Conservation (phyloP, 139 green algal species). For the Edaphochlamys debaryana region DNA sequence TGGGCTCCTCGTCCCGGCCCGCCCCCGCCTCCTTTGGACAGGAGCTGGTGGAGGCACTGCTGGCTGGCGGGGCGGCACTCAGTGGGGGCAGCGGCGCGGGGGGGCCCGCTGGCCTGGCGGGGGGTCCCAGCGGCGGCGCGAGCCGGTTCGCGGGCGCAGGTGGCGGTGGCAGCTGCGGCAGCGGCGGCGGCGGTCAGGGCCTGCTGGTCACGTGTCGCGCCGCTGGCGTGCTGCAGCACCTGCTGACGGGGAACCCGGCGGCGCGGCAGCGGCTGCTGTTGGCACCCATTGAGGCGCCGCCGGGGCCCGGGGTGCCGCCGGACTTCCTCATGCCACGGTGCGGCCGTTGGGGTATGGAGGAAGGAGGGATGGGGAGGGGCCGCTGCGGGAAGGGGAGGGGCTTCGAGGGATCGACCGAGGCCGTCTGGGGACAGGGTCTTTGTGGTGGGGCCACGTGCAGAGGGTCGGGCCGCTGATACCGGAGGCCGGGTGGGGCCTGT, state of each 20-base stretch:
- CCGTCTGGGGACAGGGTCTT: too few species aligned
- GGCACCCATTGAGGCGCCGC: slow-evolving; percentile 39
- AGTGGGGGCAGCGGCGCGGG: too few species aligned
- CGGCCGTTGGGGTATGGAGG: not conserved
- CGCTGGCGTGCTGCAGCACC: slow-evolving; percentile 51
- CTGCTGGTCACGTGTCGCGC: slow-evolving; percentile 43
- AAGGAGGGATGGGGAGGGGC: not conserved
- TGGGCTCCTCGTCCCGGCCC: not conserved
- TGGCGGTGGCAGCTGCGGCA: not conserved
- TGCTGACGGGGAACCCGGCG: slow-evolving; percentile 55
- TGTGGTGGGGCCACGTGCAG: too few species aligned
- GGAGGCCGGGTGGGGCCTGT: too few species aligned
- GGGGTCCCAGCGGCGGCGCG: too few species aligned
- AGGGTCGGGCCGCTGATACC: too few species aligned
- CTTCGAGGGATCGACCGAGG: too few species aligned
- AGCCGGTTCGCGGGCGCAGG: not conserved
- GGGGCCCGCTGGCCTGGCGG: too few species aligned
- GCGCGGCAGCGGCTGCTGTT: slow-evolving; percentile 55
- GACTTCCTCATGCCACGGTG: slow-evolving; percentile 53
- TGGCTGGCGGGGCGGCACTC: slow-evolving; percentile 23
- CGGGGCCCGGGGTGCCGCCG: not conserved
- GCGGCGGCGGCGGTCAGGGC: not conserved
- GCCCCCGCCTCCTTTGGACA: slow-evolving; percentile 49
- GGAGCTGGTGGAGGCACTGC: slow-evolving; percentile 50
- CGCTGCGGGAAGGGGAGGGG: too few species aligned